Evolutionary conservation across 805 yeast species (phyloP).

Genomic region (Blastobotrys americana): DNA sequence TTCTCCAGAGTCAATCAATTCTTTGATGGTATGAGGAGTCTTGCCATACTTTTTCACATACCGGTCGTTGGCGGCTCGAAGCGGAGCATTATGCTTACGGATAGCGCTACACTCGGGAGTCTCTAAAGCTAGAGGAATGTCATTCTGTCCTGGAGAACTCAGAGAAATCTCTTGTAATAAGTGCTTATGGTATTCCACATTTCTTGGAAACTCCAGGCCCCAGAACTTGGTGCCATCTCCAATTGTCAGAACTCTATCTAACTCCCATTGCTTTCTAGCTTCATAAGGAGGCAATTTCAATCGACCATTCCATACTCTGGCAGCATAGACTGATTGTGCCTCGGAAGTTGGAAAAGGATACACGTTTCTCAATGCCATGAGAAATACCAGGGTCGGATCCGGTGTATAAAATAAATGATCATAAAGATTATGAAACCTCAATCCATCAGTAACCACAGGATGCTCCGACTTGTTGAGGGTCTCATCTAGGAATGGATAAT

Average conservation of each 20-base stretch:
- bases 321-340: conserved; percentile 57
- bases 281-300: conserved; percentile 39
- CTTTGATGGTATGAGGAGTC: background rate
- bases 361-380: conserved; percentile 39
- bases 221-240: conserved; percentile 4
- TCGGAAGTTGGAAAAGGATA: conserved; percentile 35
- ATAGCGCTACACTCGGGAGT: background rate
- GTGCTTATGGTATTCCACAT: background rate
- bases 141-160: background rate
- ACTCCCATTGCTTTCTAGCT: background rate
- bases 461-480: conserved; percentile 18
- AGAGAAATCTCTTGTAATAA: background rate
- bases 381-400: conserved; percentile 59
- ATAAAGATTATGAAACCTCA: conserved; percentile 46
- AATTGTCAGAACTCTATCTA: background rate
- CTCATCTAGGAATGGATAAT: conserved; percentile 51
- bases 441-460: conserved; percentile 41
- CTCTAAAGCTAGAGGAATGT: background rate
- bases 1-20: background rate
- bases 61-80: background rate
- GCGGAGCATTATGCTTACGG: background rate
- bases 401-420: conserved; percentile 49
- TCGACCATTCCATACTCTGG: conserved; percentile 54
- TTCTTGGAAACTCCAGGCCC: background rate
- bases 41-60: background rate